Base-by-base conservation (phyloP, 2,329 filamentous ascomycete genomes). In the Fusarium coicis region DNA sequence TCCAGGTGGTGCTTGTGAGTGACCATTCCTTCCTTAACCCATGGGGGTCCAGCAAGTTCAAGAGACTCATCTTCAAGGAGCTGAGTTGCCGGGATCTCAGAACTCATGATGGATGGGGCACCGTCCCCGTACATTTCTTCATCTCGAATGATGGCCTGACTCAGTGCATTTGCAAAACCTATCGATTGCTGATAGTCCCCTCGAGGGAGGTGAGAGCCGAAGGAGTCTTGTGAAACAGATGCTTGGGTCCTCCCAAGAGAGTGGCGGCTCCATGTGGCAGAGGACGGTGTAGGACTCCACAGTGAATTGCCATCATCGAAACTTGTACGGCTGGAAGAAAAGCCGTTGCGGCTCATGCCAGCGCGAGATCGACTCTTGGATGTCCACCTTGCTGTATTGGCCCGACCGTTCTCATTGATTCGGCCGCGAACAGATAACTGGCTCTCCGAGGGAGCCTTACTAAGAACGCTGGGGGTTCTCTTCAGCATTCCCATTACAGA, bases 1-100 rank as follows among this genome's bases (percentile, higher is more conserved):
- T 98, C 96, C 7, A 98, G 88, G 79, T 98, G 96, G 81, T 98
- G 96, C 83, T 98, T 98, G 84, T 99, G 96, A 75, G 96, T 96
- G 26, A 98, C 87, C 76, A 97, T 94, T 70, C 96, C 96, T 83
- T 99, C 96, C 83, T 99, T 99, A 34, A 97, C 92, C 96, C 96
- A 99, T 0, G 96, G 96, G n/a, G 96, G 94, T 30, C 96, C 96
- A 16, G 93, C 91, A 43, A 99, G 90, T 79, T 97, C 95, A 18
- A 99, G 88, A 0, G 93, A 94, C 78, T 99, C 96, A 78, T 98
- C 96, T 77, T 98, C 96, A 0, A 98, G 89, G 15, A 98, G 85
- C 32, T 92, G 90, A 10, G 89, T 86, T 4, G 85, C 85, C 3
- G 85, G 86, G 39, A 90, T 83, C 49, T 90, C 89, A 36, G 92